Evolutionary conservation across 1,284 basidiomycete species (phyloP).

Genomic region (Spongispora temasekensis): DNA sequence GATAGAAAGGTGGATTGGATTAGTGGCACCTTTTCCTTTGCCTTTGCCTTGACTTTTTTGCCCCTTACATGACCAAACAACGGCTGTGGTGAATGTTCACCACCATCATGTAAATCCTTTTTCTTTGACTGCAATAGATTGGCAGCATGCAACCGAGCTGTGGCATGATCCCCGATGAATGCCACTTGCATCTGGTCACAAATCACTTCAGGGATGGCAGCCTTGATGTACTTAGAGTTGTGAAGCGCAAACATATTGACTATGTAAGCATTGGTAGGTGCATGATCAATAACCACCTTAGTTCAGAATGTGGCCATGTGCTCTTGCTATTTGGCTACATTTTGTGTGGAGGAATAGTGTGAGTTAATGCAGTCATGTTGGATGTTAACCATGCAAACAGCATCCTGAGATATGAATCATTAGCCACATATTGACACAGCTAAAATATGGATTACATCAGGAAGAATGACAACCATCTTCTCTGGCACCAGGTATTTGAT

Average conservation of each 20-base stretch:
- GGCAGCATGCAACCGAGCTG: background rate
- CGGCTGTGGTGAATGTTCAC: background rate
- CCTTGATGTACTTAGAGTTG: background rate
- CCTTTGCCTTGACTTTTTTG: background rate
- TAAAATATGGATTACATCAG: background rate
- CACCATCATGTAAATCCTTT: background rate
- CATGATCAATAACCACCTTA: background rate
- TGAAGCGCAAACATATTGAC: background rate
- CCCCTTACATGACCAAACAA: background rate
- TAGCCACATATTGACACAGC: background rate
- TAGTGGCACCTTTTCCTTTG: background rate
- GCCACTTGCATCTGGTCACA: background rate
- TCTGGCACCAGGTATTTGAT: background rate
- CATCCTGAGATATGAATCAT: no score
- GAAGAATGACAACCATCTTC: background rate
- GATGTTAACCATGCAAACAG: background rate
- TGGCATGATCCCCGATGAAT: background rate
- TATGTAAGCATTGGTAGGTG: background rate
- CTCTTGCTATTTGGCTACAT: background rate
- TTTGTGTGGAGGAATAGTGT: background rate
- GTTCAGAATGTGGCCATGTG: background rate
- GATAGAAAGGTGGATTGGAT: background rate
- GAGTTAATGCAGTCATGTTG: conserved; percentile 1
- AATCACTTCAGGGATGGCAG: background rate
- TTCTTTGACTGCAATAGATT: background rate